phyloP scores from a whole-genome alignment of 108 stramenopile species.

The Nitzschia sp. region DNA sequence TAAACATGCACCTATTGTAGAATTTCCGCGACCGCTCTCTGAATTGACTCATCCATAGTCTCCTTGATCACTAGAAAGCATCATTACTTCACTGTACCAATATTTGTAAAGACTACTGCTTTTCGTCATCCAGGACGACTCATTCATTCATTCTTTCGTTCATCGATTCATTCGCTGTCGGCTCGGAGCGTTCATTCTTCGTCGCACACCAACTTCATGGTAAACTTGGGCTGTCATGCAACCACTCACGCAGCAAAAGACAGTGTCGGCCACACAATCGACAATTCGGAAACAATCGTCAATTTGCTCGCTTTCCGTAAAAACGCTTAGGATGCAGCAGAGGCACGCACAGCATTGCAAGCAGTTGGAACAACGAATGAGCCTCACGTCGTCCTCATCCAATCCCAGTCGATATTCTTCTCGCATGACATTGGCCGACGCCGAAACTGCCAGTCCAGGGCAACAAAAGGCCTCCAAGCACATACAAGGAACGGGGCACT shows the following conservation, averaged over 20 bases:
- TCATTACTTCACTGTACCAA: no score
- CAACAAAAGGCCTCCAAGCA: conserved; percentile 65
- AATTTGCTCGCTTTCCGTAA: conserved; percentile 34
- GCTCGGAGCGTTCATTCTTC: conserved; percentile 4
- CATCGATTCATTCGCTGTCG: conserved; percentile 4
- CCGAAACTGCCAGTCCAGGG: conserved; percentile 70
- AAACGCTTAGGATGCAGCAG: conserved; percentile 9
- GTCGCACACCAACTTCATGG: conserved; percentile 58
- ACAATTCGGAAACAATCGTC: conserved; percentile 38
- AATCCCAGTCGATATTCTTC: conserved; percentile 63
- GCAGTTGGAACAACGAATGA: conserved; percentile 82
- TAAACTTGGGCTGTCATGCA: conserved; percentile 79
- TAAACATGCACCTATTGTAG: no score
- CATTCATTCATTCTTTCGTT: no score
- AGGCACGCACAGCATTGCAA: conserved; percentile 36
- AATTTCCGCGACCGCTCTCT: no score
- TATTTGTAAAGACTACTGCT: no score
- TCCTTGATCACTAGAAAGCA: no score
- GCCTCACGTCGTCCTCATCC: conserved; percentile 74
- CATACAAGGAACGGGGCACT: conserved; percentile 76
- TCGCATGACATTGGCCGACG: conserved; percentile 59
- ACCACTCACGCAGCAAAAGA: conserved; percentile 69
- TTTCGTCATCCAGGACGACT: no score
- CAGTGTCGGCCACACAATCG: conserved; percentile 59
- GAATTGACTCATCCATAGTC: no score